Base-by-base conservation (phyloP, 768 basidiomycete genomes). In the Exidia glandulosa region DNA sequence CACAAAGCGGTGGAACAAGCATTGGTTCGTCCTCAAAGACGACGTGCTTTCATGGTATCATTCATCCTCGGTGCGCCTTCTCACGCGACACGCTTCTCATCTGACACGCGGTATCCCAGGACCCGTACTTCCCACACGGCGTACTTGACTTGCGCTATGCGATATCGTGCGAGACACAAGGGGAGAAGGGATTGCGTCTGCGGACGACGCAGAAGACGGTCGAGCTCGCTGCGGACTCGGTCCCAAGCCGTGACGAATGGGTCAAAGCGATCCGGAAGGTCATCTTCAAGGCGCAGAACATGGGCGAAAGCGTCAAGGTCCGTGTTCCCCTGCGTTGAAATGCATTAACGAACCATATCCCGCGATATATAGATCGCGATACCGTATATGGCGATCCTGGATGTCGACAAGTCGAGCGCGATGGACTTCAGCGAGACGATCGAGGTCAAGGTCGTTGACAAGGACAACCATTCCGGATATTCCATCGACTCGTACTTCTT, bases 351-450 rank as follows among this genome's bases (percentile, higher is more conserved):
- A n/a, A 27, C 27, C 23, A 61, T 14, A 1, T n/a, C n/a, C n/a
- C n/a, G n/a, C n/a, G n/a, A n/a, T n/a, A n/a, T n/a, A n/a, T 63
- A 85, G 90, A 93, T 99, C 67, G 92, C 94, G 31, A 92, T 99
- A 56, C 96, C 95, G 0, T 92, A 97, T 65, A 86, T 91, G 16
- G 82, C 84, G 3, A 83, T 99, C 61, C 72, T 93, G 55, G 93
- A 96, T 64, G 86, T 97, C 31, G 94, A 95, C 62, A 85, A 84
- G 67, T 89, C 90, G 7, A 80, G 84, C 1, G 88, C 89, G 1
- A 86, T 97, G 77, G 95, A 97, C 68, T 97, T 97, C 68, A 94
- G 91, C 63, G 94, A 96, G 70, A 94, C 94, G 0, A 87, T 99
- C 61, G 94, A 97, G 74, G 81, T 97, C 64, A 93, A 93, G 73